A percentile compares a stretch with the other conserved stretches of the same genome.
Evolutionary conservation across 2,329 filamentous ascomycete genomes (phyloP).

Genomic region (Aspergillus sp.): DNA sequence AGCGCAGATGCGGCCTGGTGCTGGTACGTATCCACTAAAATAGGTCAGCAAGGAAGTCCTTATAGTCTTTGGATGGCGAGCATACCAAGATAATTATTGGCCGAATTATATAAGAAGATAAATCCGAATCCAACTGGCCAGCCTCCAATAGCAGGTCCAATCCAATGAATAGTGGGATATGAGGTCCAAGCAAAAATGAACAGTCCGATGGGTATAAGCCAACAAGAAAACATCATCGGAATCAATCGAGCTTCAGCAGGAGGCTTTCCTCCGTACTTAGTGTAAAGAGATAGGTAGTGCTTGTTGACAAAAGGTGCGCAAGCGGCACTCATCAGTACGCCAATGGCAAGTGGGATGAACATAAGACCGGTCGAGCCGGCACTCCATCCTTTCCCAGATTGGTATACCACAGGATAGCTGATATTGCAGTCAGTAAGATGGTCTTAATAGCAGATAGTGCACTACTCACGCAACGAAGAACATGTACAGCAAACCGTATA

Average conservation of each 20-base stretch:
- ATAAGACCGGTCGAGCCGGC: constrained; percentile 76
- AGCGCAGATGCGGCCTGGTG: constrained; percentile 78
- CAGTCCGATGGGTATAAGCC: constrained; percentile 68
- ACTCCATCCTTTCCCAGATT: constrained; percentile 76
- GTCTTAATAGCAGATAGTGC: constrained; percentile 23
- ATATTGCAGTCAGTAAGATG: constrained; percentile 17
- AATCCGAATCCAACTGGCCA: constrained; percentile 76
- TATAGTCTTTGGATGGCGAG: neutral
- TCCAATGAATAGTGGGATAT: constrained; percentile 66
- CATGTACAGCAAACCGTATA: constrained; percentile 58
- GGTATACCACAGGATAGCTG: constrained; percentile 64
- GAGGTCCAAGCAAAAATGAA: constrained; percentile 72
- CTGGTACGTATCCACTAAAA: constrained; percentile 63
- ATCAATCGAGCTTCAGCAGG: constrained; percentile 77
- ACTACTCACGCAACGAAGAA: constrained; percentile 57
- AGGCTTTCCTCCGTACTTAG: constrained; percentile 68
- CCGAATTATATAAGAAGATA: constrained; percentile 80
- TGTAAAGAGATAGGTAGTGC: constrained; percentile 69
- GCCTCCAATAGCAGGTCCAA: constrained; percentile 71
- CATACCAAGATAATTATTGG: constrained; percentile 68
- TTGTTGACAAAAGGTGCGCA: constrained; percentile 76
- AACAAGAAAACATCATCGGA: constrained; percentile 78
- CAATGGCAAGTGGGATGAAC: constrained; percentile 81
- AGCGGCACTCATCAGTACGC: constrained; percentile 67
- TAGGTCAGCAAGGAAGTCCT: constrained; percentile 14